A percentile compares a stretch with the other conserved stretches of the same genome.
phyloP scores from a whole-genome alignment of 1,284 basidiomycete species.

The Acaromyces ingoldii region DNA sequence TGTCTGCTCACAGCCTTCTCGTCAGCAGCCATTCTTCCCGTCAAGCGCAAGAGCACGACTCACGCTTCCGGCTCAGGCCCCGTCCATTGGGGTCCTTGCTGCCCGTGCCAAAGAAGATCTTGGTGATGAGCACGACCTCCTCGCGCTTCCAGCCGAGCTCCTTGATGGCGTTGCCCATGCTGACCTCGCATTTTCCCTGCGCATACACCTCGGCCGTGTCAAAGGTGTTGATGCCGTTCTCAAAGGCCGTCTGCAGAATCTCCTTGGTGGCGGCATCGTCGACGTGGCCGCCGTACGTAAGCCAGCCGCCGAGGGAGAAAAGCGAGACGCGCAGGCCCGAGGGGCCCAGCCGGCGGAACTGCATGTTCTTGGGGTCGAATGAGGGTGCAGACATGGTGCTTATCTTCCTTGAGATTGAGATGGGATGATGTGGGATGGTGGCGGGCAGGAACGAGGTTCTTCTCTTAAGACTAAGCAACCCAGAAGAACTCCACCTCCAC shows the following conservation, averaged over 20 bases:
- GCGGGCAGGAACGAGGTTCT: no score
- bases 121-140: conserved; percentile 69
- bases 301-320: conserved; percentile 38
- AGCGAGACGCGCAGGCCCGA: conserved; percentile 35
- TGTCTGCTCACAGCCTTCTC: no score
- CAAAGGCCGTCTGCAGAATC: conserved; percentile 29
- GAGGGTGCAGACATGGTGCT: no score
- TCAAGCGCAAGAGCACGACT: no score
- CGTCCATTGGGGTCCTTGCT: conserved; percentile 59
- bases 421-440: no score
- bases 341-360: conserved; percentile 33
- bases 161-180: conserved; percentile 72
- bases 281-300: conserved; percentile 37
- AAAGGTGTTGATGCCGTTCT: conserved; percentile 63
- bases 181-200: conserved; percentile 65
- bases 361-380: conserved; percentile 39
- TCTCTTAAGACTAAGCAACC: no score
- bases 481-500: no score
- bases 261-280: conserved; percentile 24
- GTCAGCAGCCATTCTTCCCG: no score
- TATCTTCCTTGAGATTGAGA: no score
- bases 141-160: conserved; percentile 67
- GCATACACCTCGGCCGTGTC: conserved; percentile 67
- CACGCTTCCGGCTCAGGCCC: conserved; percentile 69
- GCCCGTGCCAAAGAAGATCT: conserved; percentile 57